phyloP scores from a whole-genome alignment of 257 asterid genomes.

The Petrea volubilis region DNA sequence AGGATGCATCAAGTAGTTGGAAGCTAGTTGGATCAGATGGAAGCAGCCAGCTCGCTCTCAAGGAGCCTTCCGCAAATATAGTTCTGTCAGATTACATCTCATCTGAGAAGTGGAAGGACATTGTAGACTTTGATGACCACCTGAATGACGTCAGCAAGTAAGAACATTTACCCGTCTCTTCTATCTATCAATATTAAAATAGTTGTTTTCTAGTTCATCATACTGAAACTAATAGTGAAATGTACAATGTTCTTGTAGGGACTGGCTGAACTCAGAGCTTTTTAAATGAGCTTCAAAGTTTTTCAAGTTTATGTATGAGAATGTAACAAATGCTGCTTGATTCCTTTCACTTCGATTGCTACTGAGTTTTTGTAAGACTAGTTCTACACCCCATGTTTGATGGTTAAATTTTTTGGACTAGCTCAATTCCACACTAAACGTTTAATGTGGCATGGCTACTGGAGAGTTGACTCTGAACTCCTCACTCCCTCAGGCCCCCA shows the following conservation, averaged over 20 bases:
- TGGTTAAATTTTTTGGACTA: slow-evolving; percentile 4
- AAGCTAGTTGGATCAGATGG: slow-evolving; percentile 70
- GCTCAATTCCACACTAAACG: no score
- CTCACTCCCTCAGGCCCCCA: neutral
- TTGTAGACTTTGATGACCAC: slow-evolving; percentile 89
- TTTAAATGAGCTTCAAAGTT: slow-evolving; percentile 7
- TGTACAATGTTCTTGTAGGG: slow-evolving; percentile 18
- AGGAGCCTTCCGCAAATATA: slow-evolving; percentile 83
- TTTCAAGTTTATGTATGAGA: slow-evolving; percentile 13
- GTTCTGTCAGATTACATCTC: slow-evolving; percentile 83
- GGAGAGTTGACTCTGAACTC: no score
- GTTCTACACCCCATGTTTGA: slow-evolving; percentile 7
- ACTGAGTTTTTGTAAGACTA: slow-evolving; percentile 18
- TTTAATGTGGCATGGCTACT: no score
- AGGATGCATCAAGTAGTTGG: slow-evolving; percentile 89
- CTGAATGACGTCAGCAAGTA: slow-evolving; percentile 95
- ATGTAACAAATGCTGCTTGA: slow-evolving; percentile 8
- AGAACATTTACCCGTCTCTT: slow-evolving; percentile 20
- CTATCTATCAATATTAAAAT: neutral
- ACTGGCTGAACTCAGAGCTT: slow-evolving; percentile 30
- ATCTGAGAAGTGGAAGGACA: slow-evolving; percentile 77
- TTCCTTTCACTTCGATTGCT: slow-evolving; percentile 1
- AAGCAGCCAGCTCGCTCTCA: slow-evolving; percentile 51
- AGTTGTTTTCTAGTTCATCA: neutral
- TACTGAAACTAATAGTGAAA: neutral